Evolutionary conservation across 805 yeast genomes (phyloP), one percentile per base, ranked within the genome.

Genomic region (Candida xiaguanensis): DNA sequence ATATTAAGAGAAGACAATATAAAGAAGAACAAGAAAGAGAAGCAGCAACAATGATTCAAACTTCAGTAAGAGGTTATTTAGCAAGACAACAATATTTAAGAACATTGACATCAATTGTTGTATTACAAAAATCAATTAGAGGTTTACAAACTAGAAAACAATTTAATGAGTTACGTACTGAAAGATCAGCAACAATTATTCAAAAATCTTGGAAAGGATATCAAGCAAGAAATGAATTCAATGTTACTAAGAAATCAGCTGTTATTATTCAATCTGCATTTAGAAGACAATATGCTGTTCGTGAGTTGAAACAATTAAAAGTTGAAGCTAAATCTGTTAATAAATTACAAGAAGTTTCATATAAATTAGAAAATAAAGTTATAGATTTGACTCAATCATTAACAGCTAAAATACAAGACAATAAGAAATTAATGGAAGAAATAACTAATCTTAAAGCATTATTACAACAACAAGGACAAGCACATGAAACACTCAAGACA

Each of bases 361-460:
- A 88, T 65, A 80, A 85, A 59, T 75, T 95, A 53, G 99, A 93
- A 63, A 93, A 93, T 64, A 93, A 95, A 72, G 97, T 95, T n/a
- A 89, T 93, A 48, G 95, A 90, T 62, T 77, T 93, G 50, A 91
- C 97, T 3, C 95, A 91, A 55, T 76, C 83, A 9, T 71, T 91
- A 44, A 78, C 95, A 0, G 65, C 80, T 26, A 85, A 87, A 59
- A 82, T 85, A 18, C 85, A 79, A 48, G 96, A 88, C 50, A 90
- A 90, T 62, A 83, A 82, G 66, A 75, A 74, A 44, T 71, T 91
- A 55, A 72, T 77, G 43, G 63, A 65, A 12, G 84, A 85, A 52
- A 76, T 90, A 36, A 73, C 75, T 12, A 56, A 53, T 41, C 59
- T 69, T 47, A 69, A 61, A 47, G 54, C 40, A 30, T 57, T 63